Evolutionary conservation across 1,284 basidiomycete genomes (phyloP).

Genomic region (Xerocomus amazonicus): DNA sequence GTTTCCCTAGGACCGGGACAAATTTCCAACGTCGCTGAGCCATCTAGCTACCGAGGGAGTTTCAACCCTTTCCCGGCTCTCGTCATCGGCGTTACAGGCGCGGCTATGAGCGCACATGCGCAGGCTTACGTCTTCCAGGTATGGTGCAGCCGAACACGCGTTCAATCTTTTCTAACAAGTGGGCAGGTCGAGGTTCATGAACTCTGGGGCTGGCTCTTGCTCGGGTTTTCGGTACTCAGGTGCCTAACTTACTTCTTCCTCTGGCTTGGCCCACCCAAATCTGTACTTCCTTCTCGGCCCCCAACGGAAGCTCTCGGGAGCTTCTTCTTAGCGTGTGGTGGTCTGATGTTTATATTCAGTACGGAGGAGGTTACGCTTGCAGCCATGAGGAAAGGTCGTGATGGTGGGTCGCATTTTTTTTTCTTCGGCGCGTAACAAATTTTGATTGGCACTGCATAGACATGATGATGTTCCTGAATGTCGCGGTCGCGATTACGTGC

Average conservation of each 20-base stretch:
- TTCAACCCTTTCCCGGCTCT: constrained; percentile 96
- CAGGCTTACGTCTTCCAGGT: constrained; percentile 88
- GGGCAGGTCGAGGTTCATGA: constrained; percentile 78
- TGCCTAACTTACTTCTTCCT: constrained; percentile 93
- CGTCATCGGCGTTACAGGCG: constrained; percentile 89
- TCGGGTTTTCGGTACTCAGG: constrained; percentile 72
- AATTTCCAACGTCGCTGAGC: constrained; percentile 48
- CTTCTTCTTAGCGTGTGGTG: constrained; percentile 86
- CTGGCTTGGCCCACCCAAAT: constrained; percentile 76
- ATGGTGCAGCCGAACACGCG: not conserved
- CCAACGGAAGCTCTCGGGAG: constrained; percentile 90
- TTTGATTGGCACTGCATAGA: constrained; percentile 61
- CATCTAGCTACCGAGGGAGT: constrained; percentile 70
- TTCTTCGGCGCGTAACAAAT: constrained; percentile 39
- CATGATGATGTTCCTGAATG: constrained; percentile 82
- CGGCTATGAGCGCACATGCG: constrained; percentile 94
- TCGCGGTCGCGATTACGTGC: constrained; percentile 79
- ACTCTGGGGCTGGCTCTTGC: constrained; percentile 92
- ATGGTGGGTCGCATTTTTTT: constrained; percentile 53
- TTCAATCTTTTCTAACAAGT: constrained; percentile 6
- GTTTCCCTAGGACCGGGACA: constrained; percentile 39
- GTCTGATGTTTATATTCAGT: constrained; percentile 88
- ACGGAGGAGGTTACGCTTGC: constrained; percentile 89
- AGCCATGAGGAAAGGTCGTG: constrained; percentile 87
- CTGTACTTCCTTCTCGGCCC: constrained; percentile 84